These are phyloP conservation scores for Botryosphaeria dothidea DNA, from an alignment of 2,329 filamentous ascomycete species.

Conservation along the genomic window DNA sequence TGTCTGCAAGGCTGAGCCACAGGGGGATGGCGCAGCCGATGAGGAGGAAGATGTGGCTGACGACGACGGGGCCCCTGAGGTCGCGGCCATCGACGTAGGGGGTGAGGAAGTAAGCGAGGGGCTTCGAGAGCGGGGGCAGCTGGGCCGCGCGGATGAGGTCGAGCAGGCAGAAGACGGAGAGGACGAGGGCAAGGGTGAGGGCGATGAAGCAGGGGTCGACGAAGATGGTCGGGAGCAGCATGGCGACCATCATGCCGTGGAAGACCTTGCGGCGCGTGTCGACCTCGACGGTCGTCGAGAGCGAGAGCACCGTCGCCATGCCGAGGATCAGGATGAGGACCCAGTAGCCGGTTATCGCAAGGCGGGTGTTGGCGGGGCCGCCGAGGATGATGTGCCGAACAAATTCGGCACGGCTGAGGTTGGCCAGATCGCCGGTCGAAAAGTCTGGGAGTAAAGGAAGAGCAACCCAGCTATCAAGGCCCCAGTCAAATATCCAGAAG, in stretches of 20 bases:
- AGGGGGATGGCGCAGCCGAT: constrained; percentile 94
- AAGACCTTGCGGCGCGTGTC: constrained; percentile 97
- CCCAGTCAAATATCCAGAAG: constrained; percentile 67
- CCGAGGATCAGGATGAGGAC: constrained; percentile 67
- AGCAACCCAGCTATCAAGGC: constrained; percentile 73
- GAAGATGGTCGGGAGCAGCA: constrained; percentile 86
- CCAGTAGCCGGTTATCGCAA: constrained; percentile 76
- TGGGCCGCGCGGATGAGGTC: constrained; percentile 90
- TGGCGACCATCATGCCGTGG: constrained; percentile 96
- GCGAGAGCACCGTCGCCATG: constrained; percentile 66
- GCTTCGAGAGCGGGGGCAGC: constrained; percentile 83
- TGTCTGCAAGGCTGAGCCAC: constrained; percentile 79
- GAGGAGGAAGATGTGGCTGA: constrained; percentile 93
- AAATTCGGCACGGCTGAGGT: constrained; percentile 53
- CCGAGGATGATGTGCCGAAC: constrained; percentile 62
- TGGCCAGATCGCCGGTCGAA: constrained; percentile 23
- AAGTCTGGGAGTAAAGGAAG: constrained; percentile 56
- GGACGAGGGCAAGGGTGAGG: constrained; percentile 74
- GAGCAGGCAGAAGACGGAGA: constrained; percentile 83
- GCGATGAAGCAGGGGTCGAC: constrained; percentile 83
- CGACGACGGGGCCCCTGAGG: constrained; percentile 87
- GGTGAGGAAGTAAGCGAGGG: constrained; percentile 81
- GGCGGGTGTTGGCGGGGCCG: constrained; percentile 79
- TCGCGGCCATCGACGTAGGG: constrained; percentile 95
- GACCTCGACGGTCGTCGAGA: constrained; percentile 80